Conservation (phyloP, 148 eudicot species). For the Nyssa sinensis region DNA sequence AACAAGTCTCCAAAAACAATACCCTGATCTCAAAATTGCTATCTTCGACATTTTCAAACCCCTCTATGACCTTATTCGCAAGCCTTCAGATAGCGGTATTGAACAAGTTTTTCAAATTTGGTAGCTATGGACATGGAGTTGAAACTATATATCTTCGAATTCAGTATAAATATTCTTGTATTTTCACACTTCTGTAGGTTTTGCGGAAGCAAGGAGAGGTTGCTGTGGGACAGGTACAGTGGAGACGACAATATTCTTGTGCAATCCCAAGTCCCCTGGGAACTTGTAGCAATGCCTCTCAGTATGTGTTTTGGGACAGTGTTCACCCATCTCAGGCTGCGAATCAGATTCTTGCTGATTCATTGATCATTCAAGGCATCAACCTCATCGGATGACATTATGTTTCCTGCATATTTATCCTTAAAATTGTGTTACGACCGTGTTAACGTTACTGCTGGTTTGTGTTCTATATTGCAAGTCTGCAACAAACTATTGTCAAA, state of each 20-base stretch:
- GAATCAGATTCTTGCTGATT: constrained; percentile 72
- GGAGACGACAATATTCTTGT: constrained; percentile 80
- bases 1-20: constrained; percentile 48
- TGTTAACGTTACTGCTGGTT: too few species aligned
- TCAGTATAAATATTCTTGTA: too few species aligned
- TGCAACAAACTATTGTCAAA: too few species aligned
- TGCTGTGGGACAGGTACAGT: constrained; percentile 92
- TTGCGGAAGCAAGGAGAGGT: constrained; percentile 78
- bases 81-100: constrained; percentile 67
- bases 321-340: constrained; percentile 96
- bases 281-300: constrained; percentile 78
- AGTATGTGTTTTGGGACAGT: constrained; percentile 95
- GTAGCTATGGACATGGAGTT: too few species aligned
- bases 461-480: too few species aligned
- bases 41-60: constrained; percentile 85
- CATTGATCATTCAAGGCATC: constrained; percentile 60
- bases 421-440: too few species aligned
- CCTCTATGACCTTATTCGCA: constrained; percentile 58
- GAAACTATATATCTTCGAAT: too few species aligned
- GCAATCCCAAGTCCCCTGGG: constrained; percentile 77
- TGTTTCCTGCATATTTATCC: not conserved
- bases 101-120: too few species aligned
- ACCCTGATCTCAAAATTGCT: constrained; percentile 68
- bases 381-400: constrained; percentile 42
- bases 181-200: constrained; percentile 66